phyloP scores from a whole-genome alignment of 2,329 filamentous ascomycete species.

The Clarireedia hainanense region DNA sequence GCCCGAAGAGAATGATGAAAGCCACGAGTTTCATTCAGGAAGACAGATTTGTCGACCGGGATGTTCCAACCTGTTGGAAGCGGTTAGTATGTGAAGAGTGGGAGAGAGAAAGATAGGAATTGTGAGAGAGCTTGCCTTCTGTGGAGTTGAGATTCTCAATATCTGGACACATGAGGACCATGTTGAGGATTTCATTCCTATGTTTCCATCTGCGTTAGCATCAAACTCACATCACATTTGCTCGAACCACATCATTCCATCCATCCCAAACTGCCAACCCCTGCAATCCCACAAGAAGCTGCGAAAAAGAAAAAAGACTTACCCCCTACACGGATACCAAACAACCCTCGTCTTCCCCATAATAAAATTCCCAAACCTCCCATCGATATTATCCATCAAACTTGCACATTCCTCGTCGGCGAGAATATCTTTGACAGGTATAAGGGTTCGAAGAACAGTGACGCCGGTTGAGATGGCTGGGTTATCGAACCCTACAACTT shows the following conservation, averaged over 20 bases:
- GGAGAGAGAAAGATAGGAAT: background rate
- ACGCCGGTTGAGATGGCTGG: slow-evolving; percentile 13
- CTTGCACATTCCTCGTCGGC: slow-evolving; percentile 31
- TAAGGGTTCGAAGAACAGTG: slow-evolving; percentile 19
- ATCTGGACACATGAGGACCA: slow-evolving; percentile 14
- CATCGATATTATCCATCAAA: slow-evolving; percentile 23
- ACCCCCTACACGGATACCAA: slow-evolving; percentile 41
- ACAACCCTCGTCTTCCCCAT: slow-evolving; percentile 36
- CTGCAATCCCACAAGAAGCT: background rate
- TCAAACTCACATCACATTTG: background rate
- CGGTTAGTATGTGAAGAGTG: background rate
- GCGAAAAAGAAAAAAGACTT: slow-evolving; percentile 35
- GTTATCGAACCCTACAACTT: background rate
- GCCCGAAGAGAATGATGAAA: background rate
- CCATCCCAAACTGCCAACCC: too few species aligned
- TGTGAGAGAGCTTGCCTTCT: background rate
- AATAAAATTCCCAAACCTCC: slow-evolving; percentile 31
- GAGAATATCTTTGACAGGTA: slow-evolving; percentile 19
- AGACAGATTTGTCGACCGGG: background rate
- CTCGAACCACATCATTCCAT: too few species aligned
- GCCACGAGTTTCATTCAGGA: slow-evolving; percentile 20
- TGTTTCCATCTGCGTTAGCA: slow-evolving; percentile 12
- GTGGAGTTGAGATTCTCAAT: background rate
- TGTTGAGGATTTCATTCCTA: slow-evolving; percentile 12
- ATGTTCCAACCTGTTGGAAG: background rate